Evolutionary conservation across 1,284 basidiomycete genomes (phyloP).

Genomic region (Fomitopsis betulina): DNA sequence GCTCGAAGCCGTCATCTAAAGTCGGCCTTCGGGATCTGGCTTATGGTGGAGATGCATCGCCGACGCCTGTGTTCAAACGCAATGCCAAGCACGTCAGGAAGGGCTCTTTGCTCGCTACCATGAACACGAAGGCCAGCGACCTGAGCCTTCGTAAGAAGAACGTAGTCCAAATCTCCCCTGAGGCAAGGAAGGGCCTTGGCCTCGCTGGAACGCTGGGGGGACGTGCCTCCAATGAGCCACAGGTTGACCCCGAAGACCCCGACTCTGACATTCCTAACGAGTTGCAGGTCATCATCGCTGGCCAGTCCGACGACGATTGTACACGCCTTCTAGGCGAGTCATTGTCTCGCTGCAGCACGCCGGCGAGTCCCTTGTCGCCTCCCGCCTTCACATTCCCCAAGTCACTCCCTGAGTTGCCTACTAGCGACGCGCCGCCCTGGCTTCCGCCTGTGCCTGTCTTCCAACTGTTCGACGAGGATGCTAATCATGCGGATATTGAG

Average conservation of each 20-base stretch:
- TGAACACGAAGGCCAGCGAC: slow-evolving; percentile 26
- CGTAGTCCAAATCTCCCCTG: slow-evolving; percentile 40
- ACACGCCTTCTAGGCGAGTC: slow-evolving; percentile 12
- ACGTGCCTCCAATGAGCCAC: slow-evolving; percentile 31
- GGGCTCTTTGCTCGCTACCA: slow-evolving; percentile 31
- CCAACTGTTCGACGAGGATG: slow-evolving; percentile 42
- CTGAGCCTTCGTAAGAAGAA: slow-evolving; percentile 12
- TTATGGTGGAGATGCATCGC: slow-evolving; percentile 25
- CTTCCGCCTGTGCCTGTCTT: slow-evolving; percentile 34
- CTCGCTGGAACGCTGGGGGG: slow-evolving; percentile 63
- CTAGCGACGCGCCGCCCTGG: not conserved
- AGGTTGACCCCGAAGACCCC: slow-evolving; percentile 50
- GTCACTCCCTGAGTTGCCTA: not conserved
- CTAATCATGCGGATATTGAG: slow-evolving; percentile 42
- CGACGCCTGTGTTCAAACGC: slow-evolving; percentile 48
- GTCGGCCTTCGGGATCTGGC: slow-evolving; percentile 18
- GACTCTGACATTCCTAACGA: slow-evolving; percentile 77
- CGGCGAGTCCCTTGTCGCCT: slow-evolving; percentile 15
- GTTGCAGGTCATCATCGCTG: slow-evolving; percentile 57
- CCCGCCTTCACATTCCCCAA: not conserved
- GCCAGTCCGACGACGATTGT: slow-evolving; percentile 36
- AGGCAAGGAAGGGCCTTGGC: slow-evolving; percentile 51
- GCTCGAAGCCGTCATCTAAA: slow-evolving; percentile 36
- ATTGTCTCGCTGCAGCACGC: slow-evolving; percentile 24
- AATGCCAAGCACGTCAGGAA: slow-evolving; percentile 29